phyloP scores from a whole-genome alignment of 352 stramenopile species.

The Globisporangium emineosum region DNA sequence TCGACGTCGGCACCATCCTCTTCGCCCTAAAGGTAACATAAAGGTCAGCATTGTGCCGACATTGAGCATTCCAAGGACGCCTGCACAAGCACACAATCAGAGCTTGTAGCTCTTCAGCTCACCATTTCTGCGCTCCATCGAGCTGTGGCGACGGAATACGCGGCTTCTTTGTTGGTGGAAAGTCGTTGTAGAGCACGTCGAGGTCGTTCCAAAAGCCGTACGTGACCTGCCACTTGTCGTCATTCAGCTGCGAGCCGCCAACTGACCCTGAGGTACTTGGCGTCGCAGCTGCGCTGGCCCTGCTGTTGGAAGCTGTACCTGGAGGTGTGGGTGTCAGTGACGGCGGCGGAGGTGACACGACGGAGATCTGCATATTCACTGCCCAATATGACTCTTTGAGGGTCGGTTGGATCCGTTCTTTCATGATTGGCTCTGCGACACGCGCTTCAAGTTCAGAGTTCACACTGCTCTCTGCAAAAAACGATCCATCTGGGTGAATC shows the following conservation, averaged over 20 bases:
- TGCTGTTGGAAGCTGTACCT: background rate
- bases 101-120: background rate
- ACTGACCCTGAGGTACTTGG: background rate
- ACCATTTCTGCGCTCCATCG: conserved; percentile 45
- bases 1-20: conserved; percentile 28
- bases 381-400: too few species aligned
- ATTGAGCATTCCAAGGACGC: too few species aligned
- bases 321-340: background rate
- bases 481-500: too few species aligned
- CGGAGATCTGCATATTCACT: conserved; percentile 12
- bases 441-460: too few species aligned
- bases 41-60: background rate
- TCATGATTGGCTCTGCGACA: too few species aligned
- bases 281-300: background rate
- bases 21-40: conserved; percentile 25
- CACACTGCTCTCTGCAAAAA: too few species aligned
- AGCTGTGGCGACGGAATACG: conserved; percentile 29
- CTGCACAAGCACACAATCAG: background rate
- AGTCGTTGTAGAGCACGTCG: conserved; percentile 49
- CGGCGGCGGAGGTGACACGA: background rate
- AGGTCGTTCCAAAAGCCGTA: conserved; percentile 61
- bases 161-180: conserved; percentile 37
- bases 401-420: too few species aligned
- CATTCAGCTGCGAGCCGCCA: background rate
- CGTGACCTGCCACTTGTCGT: conserved; percentile 35